Conservation (phyloP, 805 yeast genomes). For the Saccharomycopsis fermentans region DNA sequence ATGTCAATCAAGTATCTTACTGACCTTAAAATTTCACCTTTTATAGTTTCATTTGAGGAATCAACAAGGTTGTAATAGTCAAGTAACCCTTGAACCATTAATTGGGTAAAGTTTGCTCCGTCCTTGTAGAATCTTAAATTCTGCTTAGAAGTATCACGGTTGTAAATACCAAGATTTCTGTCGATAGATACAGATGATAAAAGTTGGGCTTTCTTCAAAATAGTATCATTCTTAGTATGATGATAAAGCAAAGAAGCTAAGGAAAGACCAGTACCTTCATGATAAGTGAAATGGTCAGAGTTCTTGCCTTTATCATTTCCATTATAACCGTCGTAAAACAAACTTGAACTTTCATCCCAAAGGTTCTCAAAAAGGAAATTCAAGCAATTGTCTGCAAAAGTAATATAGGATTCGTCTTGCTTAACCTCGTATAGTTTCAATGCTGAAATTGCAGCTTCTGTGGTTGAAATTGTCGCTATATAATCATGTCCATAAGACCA, state of each 20-base stretch:
- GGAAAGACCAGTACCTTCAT: slow-evolving; percentile 54
- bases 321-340: slow-evolving; percentile 48
- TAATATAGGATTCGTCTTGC: slow-evolving; percentile 38
- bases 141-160: slow-evolving; percentile 40
- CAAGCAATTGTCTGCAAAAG: slow-evolving; percentile 48
- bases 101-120: slow-evolving; percentile 50
- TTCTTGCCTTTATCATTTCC: slow-evolving; percentile 25
- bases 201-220: slow-evolving; percentile 29
- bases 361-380: slow-evolving; percentile 46
- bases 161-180: slow-evolving; percentile 46
- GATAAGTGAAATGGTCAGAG: slow-evolving; percentile 49
- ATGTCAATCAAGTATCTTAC: slow-evolving; percentile 4
- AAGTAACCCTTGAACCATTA: slow-evolving; percentile 57
- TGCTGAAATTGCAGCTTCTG: slow-evolving; percentile 55
- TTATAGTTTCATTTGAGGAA: not conserved
- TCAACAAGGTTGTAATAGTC: slow-evolving; percentile 40
- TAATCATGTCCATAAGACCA: slow-evolving; percentile 58
- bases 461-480: slow-evolving; percentile 55
- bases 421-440: slow-evolving; percentile 45
- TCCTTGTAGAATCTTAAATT: slow-evolving; percentile 49
- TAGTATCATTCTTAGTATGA: slow-evolving; percentile 39
- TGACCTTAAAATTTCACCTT: not conserved
- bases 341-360: slow-evolving; percentile 42
- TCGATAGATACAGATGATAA: slow-evolving; percentile 48
- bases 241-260: slow-evolving; percentile 41